Evolutionary conservation across 2,329 filamentous ascomycete species (phyloP).

Genomic region (Apiospora arundinis): DNA sequence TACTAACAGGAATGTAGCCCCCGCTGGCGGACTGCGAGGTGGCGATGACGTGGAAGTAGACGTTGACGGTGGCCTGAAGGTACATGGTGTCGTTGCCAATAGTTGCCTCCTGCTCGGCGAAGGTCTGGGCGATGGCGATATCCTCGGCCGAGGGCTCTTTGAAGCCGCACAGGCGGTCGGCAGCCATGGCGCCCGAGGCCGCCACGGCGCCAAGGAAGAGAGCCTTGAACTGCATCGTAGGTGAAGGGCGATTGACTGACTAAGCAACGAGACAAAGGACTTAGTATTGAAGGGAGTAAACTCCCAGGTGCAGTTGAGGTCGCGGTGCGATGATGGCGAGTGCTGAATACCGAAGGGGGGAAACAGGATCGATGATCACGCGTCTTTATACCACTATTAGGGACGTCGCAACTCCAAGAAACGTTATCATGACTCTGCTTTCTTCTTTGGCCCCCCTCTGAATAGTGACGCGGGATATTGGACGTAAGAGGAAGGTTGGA

Average conservation of each 20-base stretch:
- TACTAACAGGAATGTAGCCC: slow-evolving; percentile 34
- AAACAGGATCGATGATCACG: not conserved
- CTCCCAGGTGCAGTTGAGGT: not conserved
- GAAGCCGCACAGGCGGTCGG: slow-evolving; percentile 11
- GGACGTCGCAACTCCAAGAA: not conserved
- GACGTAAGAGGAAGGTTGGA: not conserved
- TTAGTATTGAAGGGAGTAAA: too few relatives aligned
- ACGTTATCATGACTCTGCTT: not conserved
- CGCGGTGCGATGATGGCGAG: not conserved
- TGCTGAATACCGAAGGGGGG: not conserved
- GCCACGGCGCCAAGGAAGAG: slow-evolving; percentile 20
- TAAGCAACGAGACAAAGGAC: too few relatives aligned
- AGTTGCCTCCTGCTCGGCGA: slow-evolving; percentile 5
- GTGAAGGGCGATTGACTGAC: not conserved
- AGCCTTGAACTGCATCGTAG: slow-evolving; percentile 13
- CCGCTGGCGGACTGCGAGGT: slow-evolving; percentile 30
- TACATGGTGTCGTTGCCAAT: too few relatives aligned
- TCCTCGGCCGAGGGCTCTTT: slow-evolving; percentile 14
- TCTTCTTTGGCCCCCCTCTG: not conserved
- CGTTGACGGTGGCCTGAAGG: slow-evolving; percentile 32
- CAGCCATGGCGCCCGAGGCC: slow-evolving; percentile 13
- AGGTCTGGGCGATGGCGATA: slow-evolving; percentile 6
- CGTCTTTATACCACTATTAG: not conserved
- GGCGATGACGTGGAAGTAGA: slow-evolving; percentile 39
- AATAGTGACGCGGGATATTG: not conserved